Evolutionary conservation across 345 rosid genomes (phyloP).

Genomic region (Melaleuca alternifolia): DNA sequence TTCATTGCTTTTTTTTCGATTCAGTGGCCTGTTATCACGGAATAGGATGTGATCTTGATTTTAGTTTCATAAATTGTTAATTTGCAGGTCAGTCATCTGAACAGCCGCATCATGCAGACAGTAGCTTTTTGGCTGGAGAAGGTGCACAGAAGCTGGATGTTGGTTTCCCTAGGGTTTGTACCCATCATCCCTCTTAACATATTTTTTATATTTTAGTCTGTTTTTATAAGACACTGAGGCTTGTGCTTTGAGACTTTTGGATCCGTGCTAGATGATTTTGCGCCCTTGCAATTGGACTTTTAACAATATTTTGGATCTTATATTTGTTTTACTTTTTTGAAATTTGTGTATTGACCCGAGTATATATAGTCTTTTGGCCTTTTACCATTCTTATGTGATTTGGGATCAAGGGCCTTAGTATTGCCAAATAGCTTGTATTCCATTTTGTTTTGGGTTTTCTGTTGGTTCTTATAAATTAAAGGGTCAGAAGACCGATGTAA

Average conservation of each 20-base stretch:
- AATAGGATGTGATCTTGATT: background rate
- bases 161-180: background rate
- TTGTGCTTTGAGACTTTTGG: background rate
- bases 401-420: background rate
- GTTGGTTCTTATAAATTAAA: background rate
- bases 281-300: background rate
- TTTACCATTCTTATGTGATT: background rate
- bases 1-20: background rate
- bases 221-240: background rate
- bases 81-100: slow-evolving; percentile 26
- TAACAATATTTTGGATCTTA: background rate
- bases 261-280: background rate
- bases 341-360: background rate
- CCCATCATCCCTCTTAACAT: background rate
- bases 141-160: slow-evolving; percentile 14
- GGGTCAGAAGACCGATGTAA: background rate
- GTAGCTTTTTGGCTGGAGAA: slow-evolving; percentile 4
- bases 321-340: background rate
- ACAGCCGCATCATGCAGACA: slow-evolving; percentile 3
- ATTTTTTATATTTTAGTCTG: background rate
- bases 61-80: background rate
- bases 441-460: background rate
- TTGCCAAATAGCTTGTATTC: background rate
- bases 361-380: background rate
- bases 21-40: background rate